Evolutionary conservation across 225 moss, liverwort and hornwort genomes (phyloP).

Genomic region (Pleurozium schreberi): DNA sequence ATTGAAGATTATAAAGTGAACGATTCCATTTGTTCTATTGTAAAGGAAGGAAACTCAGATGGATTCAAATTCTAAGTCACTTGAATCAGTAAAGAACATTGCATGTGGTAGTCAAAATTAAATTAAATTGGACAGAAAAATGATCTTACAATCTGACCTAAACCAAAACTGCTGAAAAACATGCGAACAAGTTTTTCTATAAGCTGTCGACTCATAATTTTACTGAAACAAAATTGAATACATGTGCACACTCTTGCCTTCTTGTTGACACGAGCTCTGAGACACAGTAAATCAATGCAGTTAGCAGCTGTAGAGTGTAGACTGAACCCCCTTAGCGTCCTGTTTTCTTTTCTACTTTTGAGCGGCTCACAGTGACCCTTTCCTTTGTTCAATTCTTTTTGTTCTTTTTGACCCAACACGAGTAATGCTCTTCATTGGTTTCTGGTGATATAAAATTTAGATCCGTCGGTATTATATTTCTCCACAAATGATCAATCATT

Average conservation of each 20-base stretch:
- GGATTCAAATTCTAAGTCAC: neutral
- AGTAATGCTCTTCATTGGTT: neutral
- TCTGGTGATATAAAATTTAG: neutral
- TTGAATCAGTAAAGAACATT: neutral
- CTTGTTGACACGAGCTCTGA: neutral
- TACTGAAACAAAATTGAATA: neutral
- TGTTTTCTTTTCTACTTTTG: neutral
- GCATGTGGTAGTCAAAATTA: neutral
- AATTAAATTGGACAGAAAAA: neutral
- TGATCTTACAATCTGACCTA: neutral
- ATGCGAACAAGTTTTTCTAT: neutral
- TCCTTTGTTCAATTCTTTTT: neutral
- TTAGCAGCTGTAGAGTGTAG: neutral
- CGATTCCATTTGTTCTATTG: neutral
- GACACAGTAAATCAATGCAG: neutral
- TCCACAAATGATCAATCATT: neutral
- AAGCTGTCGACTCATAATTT: neutral
- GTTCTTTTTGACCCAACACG: neutral
- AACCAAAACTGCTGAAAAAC: neutral
- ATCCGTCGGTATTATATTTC: neutral
- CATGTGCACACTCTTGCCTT: neutral
- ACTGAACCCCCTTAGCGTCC: neutral
- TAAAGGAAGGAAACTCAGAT: neutral
- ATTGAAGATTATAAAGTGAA: neutral
- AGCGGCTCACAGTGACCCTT: neutral